phyloP scores from a whole-genome alignment of 1,284 basidiomycete genomes.

The Fomitopsis betulina region DNA sequence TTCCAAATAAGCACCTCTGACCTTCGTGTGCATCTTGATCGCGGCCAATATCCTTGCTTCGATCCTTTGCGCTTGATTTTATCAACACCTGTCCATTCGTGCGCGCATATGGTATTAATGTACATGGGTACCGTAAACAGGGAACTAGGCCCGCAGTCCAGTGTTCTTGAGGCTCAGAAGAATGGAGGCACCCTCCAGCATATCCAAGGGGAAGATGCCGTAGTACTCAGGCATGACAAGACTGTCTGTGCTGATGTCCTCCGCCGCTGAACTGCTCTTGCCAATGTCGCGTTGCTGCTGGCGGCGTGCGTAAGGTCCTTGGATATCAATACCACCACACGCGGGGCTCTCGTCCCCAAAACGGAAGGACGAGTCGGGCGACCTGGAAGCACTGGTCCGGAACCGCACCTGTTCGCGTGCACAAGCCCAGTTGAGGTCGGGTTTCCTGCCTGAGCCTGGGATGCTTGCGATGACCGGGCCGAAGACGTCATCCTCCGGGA shows the following conservation, averaged over 20 bases:
- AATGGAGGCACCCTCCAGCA: slow-evolving; percentile 37
- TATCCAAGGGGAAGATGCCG: slow-evolving; percentile 26
- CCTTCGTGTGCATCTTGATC: neutral
- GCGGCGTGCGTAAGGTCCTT: neutral
- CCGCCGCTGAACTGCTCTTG: neutral
- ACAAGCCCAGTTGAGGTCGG: slow-evolving; percentile 46
- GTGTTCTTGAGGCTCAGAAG: slow-evolving; percentile 37
- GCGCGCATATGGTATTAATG: no score
- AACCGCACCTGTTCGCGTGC: slow-evolving; percentile 33
- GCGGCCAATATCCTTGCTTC: no score
- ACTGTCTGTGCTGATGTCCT: neutral
- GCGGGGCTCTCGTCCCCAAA: neutral
- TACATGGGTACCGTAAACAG: no score
- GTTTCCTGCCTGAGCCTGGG: slow-evolving; percentile 9
- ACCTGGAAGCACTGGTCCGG: slow-evolving; percentile 5
- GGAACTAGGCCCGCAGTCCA: slow-evolving; percentile 7
- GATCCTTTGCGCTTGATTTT: no score
- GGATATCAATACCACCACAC: neutral
- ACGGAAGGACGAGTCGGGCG: neutral
- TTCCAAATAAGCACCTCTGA: neutral
- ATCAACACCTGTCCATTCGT: no score
- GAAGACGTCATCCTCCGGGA: slow-evolving; percentile 1
- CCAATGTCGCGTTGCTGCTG: neutral
- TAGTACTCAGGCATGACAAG: slow-evolving; percentile 21
- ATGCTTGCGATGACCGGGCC: neutral